phyloP scores from a whole-genome alignment of 495 filamentous ascomycete species.

The Daldinia bambusicola region DNA sequence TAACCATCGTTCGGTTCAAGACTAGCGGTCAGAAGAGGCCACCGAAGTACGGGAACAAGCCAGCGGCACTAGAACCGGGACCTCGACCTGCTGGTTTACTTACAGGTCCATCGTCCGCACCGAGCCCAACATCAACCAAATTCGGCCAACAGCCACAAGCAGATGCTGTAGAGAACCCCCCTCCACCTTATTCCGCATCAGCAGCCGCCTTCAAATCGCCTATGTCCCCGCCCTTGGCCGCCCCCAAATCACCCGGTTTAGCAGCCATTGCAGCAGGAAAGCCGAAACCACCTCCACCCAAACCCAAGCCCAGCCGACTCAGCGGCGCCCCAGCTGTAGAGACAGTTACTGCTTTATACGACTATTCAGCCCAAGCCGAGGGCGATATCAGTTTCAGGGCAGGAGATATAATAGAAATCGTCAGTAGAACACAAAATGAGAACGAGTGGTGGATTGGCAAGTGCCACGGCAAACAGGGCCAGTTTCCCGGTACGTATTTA shows the following conservation, averaged over 20 bases:
- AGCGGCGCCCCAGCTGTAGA: conserved; percentile 71
- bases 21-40: conserved; percentile 74
- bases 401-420: conserved; percentile 91
- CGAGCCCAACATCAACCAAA: conserved; percentile 36
- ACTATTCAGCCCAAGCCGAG: conserved; percentile 95
- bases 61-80: conserved; percentile 55
- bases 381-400: conserved; percentile 91
- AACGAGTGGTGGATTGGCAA: conserved; percentile 98
- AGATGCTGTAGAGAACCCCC: conserved; percentile 49
- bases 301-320: conserved; percentile 85
- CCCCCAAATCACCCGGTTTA: conserved; percentile 43
- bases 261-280: conserved; percentile 81
- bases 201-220: conserved; percentile 47
- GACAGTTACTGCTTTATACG: conserved; percentile 86
- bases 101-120: conserved; percentile 50
- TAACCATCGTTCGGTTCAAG: conserved; percentile 88
- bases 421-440: conserved; percentile 79
- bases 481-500: conserved; percentile 82
- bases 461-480: conserved; percentile 79
- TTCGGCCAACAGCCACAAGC: conserved; percentile 44
- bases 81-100: conserved; percentile 53
- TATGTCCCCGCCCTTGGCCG: conserved; percentile 65
- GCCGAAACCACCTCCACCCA: conserved; percentile 87
- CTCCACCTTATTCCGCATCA: conserved; percentile 73
- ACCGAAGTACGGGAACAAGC: conserved; percentile 62